Evolutionary conservation across 805 yeast species (phyloP).

Genomic region (Starmerella ratchasimensis): DNA sequence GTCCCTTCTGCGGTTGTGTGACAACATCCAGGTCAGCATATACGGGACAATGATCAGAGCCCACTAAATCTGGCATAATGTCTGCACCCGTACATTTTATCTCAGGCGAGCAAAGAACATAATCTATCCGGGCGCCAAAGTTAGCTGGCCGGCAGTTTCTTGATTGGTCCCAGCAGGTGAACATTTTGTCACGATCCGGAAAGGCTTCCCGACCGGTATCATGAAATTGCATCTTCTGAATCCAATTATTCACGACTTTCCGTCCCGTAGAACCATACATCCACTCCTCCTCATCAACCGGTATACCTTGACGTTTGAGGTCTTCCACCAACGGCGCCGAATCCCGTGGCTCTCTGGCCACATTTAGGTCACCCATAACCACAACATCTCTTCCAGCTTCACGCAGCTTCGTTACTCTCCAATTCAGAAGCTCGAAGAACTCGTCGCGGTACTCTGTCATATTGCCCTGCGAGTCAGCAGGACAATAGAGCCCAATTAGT

Average conservation of each 20-base stretch:
- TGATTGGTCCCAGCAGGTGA: conserved; percentile 85
- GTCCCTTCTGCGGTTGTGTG: conserved; percentile 3
- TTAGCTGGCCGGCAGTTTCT: conserved; percentile 65
- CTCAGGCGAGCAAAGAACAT: conserved; percentile 40
- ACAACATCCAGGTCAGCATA: conserved; percentile 44
- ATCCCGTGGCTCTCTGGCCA: conserved; percentile 67
- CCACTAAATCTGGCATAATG: conserved; percentile 58
- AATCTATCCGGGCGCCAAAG: conserved; percentile 79
- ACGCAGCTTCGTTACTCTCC: conserved; percentile 43
- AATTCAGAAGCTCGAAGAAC: conserved; percentile 46
- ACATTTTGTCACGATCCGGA: conserved; percentile 49
- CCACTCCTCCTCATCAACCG: conserved; percentile 23
- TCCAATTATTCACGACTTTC: conserved; percentile 34
- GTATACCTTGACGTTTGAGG: conserved; percentile 25
- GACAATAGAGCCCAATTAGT: conserved; percentile 60
- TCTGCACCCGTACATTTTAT: conserved; percentile 34
- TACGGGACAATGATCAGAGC: conserved; percentile 93
- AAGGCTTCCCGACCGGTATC: conserved; percentile 35
- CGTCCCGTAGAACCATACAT: conserved; percentile 32
- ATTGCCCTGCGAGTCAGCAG: conserved; percentile 70
- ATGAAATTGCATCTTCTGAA: conserved; percentile 27
- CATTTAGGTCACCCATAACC: conserved; percentile 80
- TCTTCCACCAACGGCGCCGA: conserved; percentile 55
- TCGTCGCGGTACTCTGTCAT: conserved; percentile 46
- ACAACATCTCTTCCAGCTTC: conserved; percentile 53